Evolutionary conservation across 129 eudicot genomes (phyloP).

Genomic region (Saussurea involucrata): DNA sequence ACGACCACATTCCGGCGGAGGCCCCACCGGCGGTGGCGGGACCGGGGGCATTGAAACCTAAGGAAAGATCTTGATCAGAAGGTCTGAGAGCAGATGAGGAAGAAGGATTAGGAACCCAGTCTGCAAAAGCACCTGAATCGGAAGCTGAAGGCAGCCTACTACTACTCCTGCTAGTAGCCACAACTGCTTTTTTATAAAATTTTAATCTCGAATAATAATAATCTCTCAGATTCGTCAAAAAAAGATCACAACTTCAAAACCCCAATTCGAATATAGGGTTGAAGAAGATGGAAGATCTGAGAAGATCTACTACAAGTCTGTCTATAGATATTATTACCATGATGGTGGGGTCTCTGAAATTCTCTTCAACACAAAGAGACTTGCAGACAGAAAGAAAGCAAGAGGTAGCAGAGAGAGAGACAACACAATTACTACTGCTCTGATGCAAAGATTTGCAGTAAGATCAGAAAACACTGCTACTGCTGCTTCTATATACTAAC

Average conservation of each 20-base stretch:
- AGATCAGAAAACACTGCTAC: conserved; percentile 20
- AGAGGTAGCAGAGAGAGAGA: conserved; percentile 14
- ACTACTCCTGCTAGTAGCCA: conserved; percentile 75
- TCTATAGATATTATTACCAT: conserved; percentile 25
- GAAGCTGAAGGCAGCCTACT: conserved; percentile 69
- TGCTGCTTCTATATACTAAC: not conserved
- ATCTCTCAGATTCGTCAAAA: not conserved
- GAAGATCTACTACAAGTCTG: conserved; percentile 33
- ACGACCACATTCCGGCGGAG: conserved; percentile 30
- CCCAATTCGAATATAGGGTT: conserved; percentile 33
- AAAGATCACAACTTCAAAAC: not conserved
- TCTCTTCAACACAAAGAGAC: conserved; percentile 13
- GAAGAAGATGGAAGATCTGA: conserved; percentile 30
- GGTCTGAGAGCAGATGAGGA: conserved; percentile 34
- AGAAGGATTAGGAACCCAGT: conserved; percentile 74
- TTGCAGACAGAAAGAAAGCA: conserved; percentile 16
- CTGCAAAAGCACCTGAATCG: conserved; percentile 79
- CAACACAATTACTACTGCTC: conserved; percentile 25
- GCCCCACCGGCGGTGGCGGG: conserved; percentile 29
- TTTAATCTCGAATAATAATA: too few species aligned
- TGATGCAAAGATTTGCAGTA: conserved; percentile 32
- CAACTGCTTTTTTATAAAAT: conserved; percentile 49
- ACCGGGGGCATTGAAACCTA: conserved; percentile 78
- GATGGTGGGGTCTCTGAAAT: conserved; percentile 40
- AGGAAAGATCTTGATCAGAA: conserved; percentile 60